Conservation (phyloP, 2,329 filamentous ascomycete species). For the Aspergillus fructus region DNA sequence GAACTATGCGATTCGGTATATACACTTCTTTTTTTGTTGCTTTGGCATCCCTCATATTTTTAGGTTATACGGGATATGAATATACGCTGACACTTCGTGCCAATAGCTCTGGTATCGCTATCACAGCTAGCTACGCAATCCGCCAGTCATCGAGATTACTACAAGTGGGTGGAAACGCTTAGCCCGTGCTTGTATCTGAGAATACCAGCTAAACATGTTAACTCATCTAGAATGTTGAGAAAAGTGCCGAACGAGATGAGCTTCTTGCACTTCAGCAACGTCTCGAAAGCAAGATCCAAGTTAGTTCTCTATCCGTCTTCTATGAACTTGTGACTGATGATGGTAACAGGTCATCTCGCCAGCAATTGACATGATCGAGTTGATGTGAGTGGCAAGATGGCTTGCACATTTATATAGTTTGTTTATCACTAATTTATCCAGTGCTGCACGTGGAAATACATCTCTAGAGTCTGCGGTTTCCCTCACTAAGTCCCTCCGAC, state of each 20-base stretch:
- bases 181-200: neutral
- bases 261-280: constrained; percentile 69
- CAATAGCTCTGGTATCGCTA: constrained; percentile 69
- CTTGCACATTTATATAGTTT: neutral
- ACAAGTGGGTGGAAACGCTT: constrained; percentile 48
- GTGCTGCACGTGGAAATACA: constrained; percentile 71
- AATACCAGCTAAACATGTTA: constrained; percentile 3
- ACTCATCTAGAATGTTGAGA: constrained; percentile 59
- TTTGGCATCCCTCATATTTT: neutral
- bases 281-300: constrained; percentile 82
- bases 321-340: neutral
- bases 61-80: neutral
- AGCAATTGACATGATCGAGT: constrained; percentile 86
- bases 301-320: constrained; percentile 36
- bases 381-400: constrained; percentile 61
- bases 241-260: constrained; percentile 67
- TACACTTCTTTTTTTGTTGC: neutral
- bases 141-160: constrained; percentile 76
- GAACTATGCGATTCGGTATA: constrained; percentile 79
- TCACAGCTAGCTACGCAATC: constrained; percentile 84
- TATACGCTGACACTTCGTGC: constrained; percentile 8
- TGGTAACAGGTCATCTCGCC: constrained; percentile 72
- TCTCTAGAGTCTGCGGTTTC: constrained; percentile 81
- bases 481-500: constrained; percentile 77
- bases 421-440: constrained; percentile 21